phyloP scores from a whole-genome alignment of 176 grass and related monocot genomes.

The Raddia guianensis region DNA sequence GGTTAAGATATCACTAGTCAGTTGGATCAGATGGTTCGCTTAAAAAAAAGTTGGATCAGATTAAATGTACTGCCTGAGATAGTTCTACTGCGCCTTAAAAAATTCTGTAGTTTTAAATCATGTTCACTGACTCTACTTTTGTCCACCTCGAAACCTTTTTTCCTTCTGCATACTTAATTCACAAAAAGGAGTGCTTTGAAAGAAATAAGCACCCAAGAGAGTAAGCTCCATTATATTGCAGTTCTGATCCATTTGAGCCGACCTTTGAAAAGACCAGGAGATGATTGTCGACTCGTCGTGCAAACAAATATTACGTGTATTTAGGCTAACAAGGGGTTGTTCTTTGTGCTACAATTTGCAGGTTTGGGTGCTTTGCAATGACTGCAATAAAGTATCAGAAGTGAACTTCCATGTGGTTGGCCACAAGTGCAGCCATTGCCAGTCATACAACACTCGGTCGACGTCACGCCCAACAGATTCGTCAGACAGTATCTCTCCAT shows the following conservation, averaged over 20 bases:
- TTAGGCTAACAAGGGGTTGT: neutral
- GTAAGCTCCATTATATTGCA: neutral
- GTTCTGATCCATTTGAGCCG: neutral
- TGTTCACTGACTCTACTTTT: neutral
- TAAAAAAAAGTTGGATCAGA: no score
- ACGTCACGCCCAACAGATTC: constrained; percentile 55
- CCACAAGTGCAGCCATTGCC: constrained; percentile 85
- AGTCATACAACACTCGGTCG: constrained; percentile 77
- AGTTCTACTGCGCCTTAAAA: no score
- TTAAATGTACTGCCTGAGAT: no score
- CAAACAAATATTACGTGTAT: neutral
- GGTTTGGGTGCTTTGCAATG: constrained; percentile 95
- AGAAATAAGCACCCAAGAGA: constrained; percentile 6
- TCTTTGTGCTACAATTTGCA: constrained; percentile 30
- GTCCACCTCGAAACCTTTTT: neutral
- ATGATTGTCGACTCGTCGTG: neutral
- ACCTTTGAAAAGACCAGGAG: neutral
- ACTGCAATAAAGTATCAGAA: constrained; percentile 89
- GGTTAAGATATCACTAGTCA: no score
- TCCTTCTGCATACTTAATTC: neutral
- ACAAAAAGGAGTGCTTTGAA: constrained; percentile 11
- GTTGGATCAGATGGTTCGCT: no score
- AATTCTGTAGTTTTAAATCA: neutral
- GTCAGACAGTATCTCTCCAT: constrained; percentile 40
- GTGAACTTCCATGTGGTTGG: constrained; percentile 88